phyloP scores from a whole-genome alignment of 169 alveolate genomes.

The Plasmodium coatneyi region DNA sequence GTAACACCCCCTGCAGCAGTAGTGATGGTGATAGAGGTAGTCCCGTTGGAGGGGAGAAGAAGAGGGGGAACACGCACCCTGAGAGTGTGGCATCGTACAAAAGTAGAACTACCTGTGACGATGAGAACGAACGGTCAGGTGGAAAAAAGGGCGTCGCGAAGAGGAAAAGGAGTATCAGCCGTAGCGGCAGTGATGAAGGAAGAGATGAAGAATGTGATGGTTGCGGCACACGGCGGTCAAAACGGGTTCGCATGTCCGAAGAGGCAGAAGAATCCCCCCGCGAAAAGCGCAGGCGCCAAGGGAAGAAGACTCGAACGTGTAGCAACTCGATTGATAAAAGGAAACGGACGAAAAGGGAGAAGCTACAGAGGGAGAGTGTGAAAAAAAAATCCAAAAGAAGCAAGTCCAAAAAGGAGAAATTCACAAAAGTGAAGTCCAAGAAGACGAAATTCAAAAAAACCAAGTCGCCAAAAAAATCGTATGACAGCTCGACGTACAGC shows the following conservation, averaged over 20 bases:
- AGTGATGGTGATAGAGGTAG: background rate
- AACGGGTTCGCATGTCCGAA: background rate
- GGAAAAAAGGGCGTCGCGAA: background rate
- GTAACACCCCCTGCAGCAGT: background rate
- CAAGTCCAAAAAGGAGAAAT: background rate
- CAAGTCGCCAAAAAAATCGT: background rate
- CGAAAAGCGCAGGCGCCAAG: background rate
- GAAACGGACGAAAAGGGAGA: background rate
- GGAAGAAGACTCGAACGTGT: background rate
- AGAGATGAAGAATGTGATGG: background rate
- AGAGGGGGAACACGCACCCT: background rate
- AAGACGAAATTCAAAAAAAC: background rate
- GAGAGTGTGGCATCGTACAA: background rate
- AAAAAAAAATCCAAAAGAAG: background rate
- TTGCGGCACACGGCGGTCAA: background rate
- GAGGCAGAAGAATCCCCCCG: background rate
- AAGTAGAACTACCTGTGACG: background rate
- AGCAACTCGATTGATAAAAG: background rate
- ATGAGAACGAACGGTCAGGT: background rate
- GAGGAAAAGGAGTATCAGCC: background rate
- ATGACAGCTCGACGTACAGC: slow-evolving; percentile 7
- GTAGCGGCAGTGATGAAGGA: background rate
- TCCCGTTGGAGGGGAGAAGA: background rate
- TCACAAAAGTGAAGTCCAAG: background rate
- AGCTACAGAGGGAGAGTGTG: background rate